A percentile compares a stretch with the other conserved stretches of the same genome.
Conservation (phyloP, 129 eudicot genomes). For the Silybum marianum region DNA sequence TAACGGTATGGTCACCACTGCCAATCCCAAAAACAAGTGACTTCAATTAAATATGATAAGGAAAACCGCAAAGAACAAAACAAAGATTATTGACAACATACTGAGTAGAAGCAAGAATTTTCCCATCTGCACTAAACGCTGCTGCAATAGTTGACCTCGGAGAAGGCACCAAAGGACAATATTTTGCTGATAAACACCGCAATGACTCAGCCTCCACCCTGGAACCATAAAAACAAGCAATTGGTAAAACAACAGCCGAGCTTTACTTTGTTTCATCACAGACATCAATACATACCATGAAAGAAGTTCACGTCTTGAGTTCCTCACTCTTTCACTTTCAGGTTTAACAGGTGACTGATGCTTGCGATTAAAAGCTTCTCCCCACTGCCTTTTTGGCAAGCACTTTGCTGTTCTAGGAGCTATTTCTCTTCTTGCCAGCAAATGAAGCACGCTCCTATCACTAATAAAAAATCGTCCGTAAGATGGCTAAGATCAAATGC, state of each 20-base stretch:
- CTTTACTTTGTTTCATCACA: slow-evolving; percentile 7
- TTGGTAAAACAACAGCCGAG: neutral
- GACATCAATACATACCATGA: slow-evolving; percentile 46
- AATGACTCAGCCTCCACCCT: slow-evolving; percentile 92
- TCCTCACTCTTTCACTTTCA: slow-evolving; percentile 53
- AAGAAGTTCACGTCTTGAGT: slow-evolving; percentile 60
- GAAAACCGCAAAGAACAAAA: slow-evolving; percentile 36
- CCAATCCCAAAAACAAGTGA: slow-evolving; percentile 19
- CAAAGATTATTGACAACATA: slow-evolving; percentile 30
- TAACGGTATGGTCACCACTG: slow-evolving; percentile 99
- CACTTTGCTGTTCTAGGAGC: slow-evolving; percentile 60
- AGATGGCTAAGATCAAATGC: slow-evolving; percentile 26
- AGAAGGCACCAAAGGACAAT: slow-evolving; percentile 87
- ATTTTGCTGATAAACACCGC: slow-evolving; percentile 72
- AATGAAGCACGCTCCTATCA: slow-evolving; percentile 58
- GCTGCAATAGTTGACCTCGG: slow-evolving; percentile 99
- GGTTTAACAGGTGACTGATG: slow-evolving; percentile 36
- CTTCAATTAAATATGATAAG: slow-evolving; percentile 41
- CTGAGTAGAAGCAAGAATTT: slow-evolving; percentile 97
- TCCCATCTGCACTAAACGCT: slow-evolving; percentile 95
- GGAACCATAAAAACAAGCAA: slow-evolving; percentile 22
- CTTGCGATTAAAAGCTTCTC: slow-evolving; percentile 41
- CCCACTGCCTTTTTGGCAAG: slow-evolving; percentile 57
- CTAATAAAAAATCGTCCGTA: slow-evolving; percentile 17
- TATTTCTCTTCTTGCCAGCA: slow-evolving; percentile 76